These are phyloP conservation scores for Lactuca sativa DNA, from an alignment of 129 eudicot genomes.

Conservation along the genomic window DNA sequence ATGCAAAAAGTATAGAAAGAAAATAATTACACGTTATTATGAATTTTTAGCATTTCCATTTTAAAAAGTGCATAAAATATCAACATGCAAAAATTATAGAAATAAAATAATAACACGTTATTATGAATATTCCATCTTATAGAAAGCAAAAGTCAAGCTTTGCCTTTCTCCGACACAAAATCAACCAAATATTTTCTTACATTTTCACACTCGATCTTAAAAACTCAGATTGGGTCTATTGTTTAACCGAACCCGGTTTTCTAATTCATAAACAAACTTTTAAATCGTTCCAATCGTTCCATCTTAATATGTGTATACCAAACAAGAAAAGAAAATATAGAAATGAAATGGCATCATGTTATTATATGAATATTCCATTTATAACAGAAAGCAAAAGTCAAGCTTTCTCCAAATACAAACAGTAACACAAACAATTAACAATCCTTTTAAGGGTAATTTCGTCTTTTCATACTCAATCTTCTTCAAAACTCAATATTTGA, in stretches of 20 bases:
- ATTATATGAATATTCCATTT: slow-evolving; percentile 33
- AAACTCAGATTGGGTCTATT: too few relatives aligned
- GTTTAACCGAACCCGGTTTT: too few relatives aligned
- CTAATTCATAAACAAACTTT: too few relatives aligned
- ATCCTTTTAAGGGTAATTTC: slow-evolving; percentile 20
- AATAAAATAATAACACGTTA: neutral
- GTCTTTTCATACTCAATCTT: slow-evolving; percentile 45
- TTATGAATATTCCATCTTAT: neutral
- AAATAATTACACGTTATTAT: neutral
- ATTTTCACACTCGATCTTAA: too few relatives aligned
- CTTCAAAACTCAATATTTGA: slow-evolving; percentile 61
- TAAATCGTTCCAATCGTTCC: too few relatives aligned
- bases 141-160: neutral
- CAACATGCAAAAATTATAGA: too few relatives aligned
- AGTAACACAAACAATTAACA: slow-evolving; percentile 14
- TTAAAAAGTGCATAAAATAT: too few relatives aligned
- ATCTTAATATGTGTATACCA: neutral
- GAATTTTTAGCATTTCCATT: neutral
- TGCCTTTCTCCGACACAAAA: neutral
- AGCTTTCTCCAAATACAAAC: slow-evolving; percentile 36
- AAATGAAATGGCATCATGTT: neutral
- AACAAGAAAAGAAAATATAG: neutral
- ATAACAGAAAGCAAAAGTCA: slow-evolving; percentile 40
- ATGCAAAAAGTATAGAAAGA: too few relatives aligned
- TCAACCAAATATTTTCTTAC: too few relatives aligned